Conservation (phyloP, 2,329 filamentous ascomycete genomes). For the Xylaria sp. region DNA sequence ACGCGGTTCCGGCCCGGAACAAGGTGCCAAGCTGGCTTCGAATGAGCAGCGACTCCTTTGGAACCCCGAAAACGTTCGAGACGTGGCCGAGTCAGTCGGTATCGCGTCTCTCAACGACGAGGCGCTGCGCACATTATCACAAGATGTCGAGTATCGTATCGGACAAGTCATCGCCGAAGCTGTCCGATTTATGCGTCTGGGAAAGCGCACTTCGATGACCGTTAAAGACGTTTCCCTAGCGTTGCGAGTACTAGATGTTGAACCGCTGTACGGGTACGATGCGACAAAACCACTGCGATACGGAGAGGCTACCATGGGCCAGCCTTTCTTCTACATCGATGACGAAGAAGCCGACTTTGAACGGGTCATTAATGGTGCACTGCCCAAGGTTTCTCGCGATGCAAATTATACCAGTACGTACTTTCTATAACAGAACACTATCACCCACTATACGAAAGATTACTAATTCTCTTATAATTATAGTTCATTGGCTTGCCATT, state of each 20-base stretch:
- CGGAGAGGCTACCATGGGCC: constrained; percentile 91
- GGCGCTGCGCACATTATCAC: constrained; percentile 84
- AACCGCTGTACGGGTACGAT: constrained; percentile 96
- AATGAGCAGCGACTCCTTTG: constrained; percentile 69
- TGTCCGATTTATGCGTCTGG: constrained; percentile 94
- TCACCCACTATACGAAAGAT: neutral
- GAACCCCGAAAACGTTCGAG: constrained; percentile 95
- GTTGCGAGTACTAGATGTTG: constrained; percentile 85
- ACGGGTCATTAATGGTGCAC: constrained; percentile 94
- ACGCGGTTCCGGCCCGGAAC: constrained; percentile 43
- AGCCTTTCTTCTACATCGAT: constrained; percentile 96
- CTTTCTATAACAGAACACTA: neutral
- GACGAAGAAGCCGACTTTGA: constrained; percentile 99
- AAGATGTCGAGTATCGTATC: constrained; percentile 95
- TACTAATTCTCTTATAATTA: constrained; percentile 30
- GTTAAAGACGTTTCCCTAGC: constrained; percentile 92
- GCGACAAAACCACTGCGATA: constrained; percentile 88
- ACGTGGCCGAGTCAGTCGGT: constrained; percentile 95
- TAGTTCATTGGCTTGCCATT: constrained; percentile 96
- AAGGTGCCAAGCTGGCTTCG: constrained; percentile 36
- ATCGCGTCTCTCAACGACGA: constrained; percentile 85
- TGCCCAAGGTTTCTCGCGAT: constrained; percentile 94
- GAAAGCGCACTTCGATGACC: constrained; percentile 84
- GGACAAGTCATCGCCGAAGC: constrained; percentile 94
- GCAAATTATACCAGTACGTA: constrained; percentile 85